Conservation (phyloP, 257 asterid genomes). For the Solanum gandarillasii region DNA sequence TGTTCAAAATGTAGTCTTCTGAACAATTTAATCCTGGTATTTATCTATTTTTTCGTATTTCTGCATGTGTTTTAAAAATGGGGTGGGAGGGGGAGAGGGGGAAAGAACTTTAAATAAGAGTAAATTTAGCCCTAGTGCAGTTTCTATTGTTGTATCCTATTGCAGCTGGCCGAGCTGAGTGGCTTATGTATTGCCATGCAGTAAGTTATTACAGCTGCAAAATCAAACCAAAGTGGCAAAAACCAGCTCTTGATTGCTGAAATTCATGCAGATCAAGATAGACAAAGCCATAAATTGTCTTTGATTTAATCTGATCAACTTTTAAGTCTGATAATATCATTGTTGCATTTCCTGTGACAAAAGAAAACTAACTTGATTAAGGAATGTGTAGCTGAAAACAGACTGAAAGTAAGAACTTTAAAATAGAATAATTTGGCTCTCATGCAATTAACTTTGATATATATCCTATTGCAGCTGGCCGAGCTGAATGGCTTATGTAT, state of each 20-base stretch:
- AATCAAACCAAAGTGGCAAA: neutral
- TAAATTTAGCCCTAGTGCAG: neutral
- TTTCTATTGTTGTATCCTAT: neutral
- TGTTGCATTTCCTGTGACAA: neutral
- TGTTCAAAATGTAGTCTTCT: neutral
- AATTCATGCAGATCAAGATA: slow-evolving; percentile 12
- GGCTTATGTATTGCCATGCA: slow-evolving; percentile 19
- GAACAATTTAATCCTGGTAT: neutral
- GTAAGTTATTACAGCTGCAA: slow-evolving; percentile 10
- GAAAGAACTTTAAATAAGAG: neutral
- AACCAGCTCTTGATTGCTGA: slow-evolving; percentile 23
- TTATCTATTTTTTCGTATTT: neutral
- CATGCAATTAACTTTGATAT: neutral
- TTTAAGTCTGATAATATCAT: neutral
- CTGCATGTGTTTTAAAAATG: neutral
- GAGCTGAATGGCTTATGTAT: slow-evolving; percentile 26
- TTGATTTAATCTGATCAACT: neutral
- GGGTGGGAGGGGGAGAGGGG: neutral
- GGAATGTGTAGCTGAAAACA: neutral
- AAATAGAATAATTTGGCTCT: neutral
- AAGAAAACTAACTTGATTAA: neutral
- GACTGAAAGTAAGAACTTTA: neutral
- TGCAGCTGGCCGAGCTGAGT: slow-evolving; percentile 35
- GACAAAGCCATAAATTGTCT: slow-evolving; percentile 7
- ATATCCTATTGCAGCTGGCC: slow-evolving; percentile 19